Base-by-base conservation (phyloP, 164 flowering plant genomes). In the Chimonanthus salicifolius region DNA sequence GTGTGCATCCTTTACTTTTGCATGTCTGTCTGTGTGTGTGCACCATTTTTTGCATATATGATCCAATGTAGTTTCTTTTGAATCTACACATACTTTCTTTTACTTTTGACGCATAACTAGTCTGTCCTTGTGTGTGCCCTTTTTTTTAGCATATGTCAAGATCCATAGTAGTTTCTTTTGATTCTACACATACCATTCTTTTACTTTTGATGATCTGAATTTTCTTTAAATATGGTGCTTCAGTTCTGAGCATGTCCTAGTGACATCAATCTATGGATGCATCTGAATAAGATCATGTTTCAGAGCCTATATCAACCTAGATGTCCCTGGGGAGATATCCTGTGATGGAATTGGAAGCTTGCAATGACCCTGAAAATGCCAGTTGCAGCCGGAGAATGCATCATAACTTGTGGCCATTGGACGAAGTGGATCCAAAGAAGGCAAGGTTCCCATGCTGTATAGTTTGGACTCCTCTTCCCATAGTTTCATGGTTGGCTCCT, bases 401-500 rank as follows among this genome's bases (percentile, higher is more conserved):
- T 58, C 88, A 82, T 68, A 88, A 88, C 49, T 64, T 90, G 33
- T 94, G 98, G 98, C 93, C 94, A 0, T 87, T 92, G 47, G 84
- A 80, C 69, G 87, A 78, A 75, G 78, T 95, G 68, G 93, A 90
- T 81, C 87, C 92, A 3, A 83, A 80, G 71, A 91, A 86, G 64
- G 83, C 87, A 3, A 87, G 74, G 78, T 95, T 93, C 69, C 98
- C 99, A 5, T 93, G 97, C 75, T 95, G 98, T 79, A 69, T 95
- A 63, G 94, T 95, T 71, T 95, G 99, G 99, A 89, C 96, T 71
- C 97, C 99, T 2, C 89, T 95, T 18, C 99, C 99, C 3, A 85
- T 95, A 6, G 94, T 95, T 74, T 95, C 99, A 7, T 95, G 99
- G 99, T 77, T 95, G 78, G 99, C 94, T 58, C 99, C 99, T 68